A percentile compares a stretch with the other conserved stretches of the same genome.
phyloP scores from a whole-genome alignment of 2,329 filamentous ascomycete genomes.

The Xylaria sp. region DNA sequence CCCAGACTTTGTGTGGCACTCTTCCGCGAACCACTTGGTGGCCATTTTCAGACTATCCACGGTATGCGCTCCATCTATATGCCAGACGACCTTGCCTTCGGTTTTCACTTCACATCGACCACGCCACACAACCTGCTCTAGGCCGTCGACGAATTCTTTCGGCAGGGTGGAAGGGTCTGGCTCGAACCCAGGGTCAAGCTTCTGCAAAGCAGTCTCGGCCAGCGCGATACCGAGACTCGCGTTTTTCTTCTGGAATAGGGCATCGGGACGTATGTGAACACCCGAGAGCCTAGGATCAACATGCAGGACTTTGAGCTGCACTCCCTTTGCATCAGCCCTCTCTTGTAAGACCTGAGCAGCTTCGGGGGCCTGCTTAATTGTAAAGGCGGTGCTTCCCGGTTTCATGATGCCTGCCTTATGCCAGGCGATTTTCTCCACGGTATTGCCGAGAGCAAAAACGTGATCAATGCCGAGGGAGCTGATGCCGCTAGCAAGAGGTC shows the following conservation, averaged over 20 bases:
- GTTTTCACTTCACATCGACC: slow-evolving; percentile 74
- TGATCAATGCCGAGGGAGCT: slow-evolving; percentile 74
- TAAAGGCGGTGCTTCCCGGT: slow-evolving; percentile 61
- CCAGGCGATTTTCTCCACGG: slow-evolving; percentile 72
- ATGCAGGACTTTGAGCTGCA: slow-evolving; percentile 52
- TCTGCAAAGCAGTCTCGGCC: slow-evolving; percentile 55
- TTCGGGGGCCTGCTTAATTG: slow-evolving; percentile 56
- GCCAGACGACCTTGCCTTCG: slow-evolving; percentile 71
- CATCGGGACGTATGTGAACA: slow-evolving; percentile 58
- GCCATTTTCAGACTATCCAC: slow-evolving; percentile 85
- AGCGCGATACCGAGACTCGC: slow-evolving; percentile 55
- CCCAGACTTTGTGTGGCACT: slow-evolving; percentile 41
- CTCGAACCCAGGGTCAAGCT: slow-evolving; percentile 46
- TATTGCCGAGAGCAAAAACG: slow-evolving; percentile 65
- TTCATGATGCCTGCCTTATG: slow-evolving; percentile 78
- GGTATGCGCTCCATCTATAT: slow-evolving; percentile 93
- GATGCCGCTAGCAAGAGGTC: slow-evolving; percentile 64
- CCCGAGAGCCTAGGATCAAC: slow-evolving; percentile 52
- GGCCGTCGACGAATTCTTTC: slow-evolving; percentile 69
- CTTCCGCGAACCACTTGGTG: slow-evolving; percentile 77
- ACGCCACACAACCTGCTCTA: slow-evolving; percentile 77
- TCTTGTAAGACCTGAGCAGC: slow-evolving; percentile 53
- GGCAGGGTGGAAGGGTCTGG: slow-evolving; percentile 52
- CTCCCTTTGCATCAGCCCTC: slow-evolving; percentile 60
- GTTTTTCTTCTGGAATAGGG: slow-evolving; percentile 65